These are phyloP conservation scores for Vitis hybrid DNA, from an alignment of 177 flowering plant genomes.

Conservation along the genomic window DNA sequence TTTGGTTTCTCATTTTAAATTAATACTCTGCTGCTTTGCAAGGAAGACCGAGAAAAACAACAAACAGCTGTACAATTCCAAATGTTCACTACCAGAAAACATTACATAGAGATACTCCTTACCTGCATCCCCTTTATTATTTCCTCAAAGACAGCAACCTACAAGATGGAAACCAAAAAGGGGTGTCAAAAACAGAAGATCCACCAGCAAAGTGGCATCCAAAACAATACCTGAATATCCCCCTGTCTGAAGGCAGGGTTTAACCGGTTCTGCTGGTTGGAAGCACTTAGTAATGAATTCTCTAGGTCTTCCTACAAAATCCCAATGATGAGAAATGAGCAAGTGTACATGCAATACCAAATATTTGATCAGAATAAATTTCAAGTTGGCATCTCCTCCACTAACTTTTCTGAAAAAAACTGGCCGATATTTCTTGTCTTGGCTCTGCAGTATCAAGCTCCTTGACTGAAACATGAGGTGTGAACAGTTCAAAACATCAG, in stretches of 20 bases:
- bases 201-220: not conserved
- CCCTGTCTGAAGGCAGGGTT: slow-evolving; percentile 69
- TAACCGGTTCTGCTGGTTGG: slow-evolving; percentile 43
- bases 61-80: no score
- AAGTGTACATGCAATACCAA: not conserved
- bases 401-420: slow-evolving; percentile 70
- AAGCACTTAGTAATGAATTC: slow-evolving; percentile 64
- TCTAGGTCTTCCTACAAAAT: slow-evolving; percentile 79
- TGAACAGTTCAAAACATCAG: not conserved
- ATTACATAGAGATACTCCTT: not conserved
- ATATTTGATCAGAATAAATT: not conserved
- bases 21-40: not conserved
- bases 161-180: slow-evolving; percentile 3
- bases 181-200: no score
- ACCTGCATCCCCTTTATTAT: slow-evolving; percentile 85
- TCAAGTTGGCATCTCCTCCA: slow-evolving; percentile 1
- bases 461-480: slow-evolving; percentile 51
- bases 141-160: slow-evolving; percentile 86
- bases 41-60: not conserved
- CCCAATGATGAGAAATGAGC: not conserved
- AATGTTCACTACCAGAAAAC: not conserved
- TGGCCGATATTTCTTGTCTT: slow-evolving; percentile 65
- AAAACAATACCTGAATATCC: slow-evolving; percentile 61
- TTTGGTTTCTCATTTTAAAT: not conserved
- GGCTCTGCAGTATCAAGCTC: slow-evolving; percentile 67